A percentile compares a stretch with the other conserved stretches of the same genome.
These are phyloP conservation scores for Cryomyces minteri DNA, from an alignment of 495 filamentous ascomycete genomes.

Conservation along the genomic window DNA sequence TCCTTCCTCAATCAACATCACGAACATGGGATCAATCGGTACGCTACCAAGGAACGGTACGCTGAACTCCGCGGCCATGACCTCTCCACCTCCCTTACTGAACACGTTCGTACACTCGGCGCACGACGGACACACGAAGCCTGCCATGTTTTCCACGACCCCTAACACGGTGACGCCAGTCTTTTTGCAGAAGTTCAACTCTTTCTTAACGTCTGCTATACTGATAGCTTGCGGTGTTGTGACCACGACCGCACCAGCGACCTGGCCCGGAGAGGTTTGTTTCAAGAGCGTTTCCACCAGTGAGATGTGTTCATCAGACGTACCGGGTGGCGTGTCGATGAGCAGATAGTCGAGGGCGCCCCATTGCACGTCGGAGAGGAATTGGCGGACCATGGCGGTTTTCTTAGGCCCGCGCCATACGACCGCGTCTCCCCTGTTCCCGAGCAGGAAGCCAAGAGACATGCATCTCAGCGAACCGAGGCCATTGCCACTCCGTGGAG, in stretches of 20 bases:
- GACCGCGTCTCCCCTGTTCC: conserved; percentile 67
- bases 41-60: conserved; percentile 74
- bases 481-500: not conserved
- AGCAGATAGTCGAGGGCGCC: conserved; percentile 71
- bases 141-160: conserved; percentile 95
- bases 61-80: conserved; percentile 73
- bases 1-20: conserved; percentile 45
- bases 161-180: conserved; percentile 66
- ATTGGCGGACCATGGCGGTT: conserved; percentile 96
- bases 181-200: conserved; percentile 89
- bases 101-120: conserved; percentile 88
- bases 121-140: conserved; percentile 90
- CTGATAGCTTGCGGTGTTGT: conserved; percentile 92
- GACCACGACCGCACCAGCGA: conserved; percentile 74
- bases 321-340: conserved; percentile 91
- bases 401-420: conserved; percentile 98
- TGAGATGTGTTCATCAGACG: conserved; percentile 92
- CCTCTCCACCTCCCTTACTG: conserved; percentile 68
- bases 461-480: conserved; percentile 66
- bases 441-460: conserved; percentile 83
- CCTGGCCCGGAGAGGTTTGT: conserved; percentile 25
- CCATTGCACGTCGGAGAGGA: conserved; percentile 87
- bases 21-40: conserved; percentile 68
- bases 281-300: conserved; percentile 69
- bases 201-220: conserved; percentile 85